These are phyloP conservation scores for Penicillium sp. DNA, from an alignment of 2,329 filamentous ascomycete species.

Conservation along the genomic window DNA sequence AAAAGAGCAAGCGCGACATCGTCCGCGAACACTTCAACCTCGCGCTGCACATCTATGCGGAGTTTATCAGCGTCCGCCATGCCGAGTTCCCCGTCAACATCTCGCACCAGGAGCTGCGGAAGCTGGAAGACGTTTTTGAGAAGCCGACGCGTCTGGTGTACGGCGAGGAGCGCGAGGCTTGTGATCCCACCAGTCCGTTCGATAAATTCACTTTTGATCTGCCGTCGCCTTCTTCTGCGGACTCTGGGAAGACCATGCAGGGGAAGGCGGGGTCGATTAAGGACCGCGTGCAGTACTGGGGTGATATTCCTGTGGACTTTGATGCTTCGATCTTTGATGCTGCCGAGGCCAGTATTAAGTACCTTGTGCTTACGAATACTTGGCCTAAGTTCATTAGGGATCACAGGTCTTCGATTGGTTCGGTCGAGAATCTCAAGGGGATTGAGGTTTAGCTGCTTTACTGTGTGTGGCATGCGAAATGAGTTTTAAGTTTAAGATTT, in stretches of 20 bases:
- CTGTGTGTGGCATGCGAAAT: conserved; percentile 8
- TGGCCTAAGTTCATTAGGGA: conserved; percentile 51
- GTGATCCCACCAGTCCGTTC: conserved; percentile 42
- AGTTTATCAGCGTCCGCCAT: conserved; percentile 59
- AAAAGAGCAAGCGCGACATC: conserved; percentile 28
- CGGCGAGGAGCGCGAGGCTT: conserved; percentile 42
- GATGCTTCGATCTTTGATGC: conserved; percentile 55
- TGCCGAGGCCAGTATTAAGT: conserved; percentile 61
- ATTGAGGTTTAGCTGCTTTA: conserved; percentile 3
- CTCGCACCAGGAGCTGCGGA: conserved; percentile 54
- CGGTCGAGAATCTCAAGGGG: conserved; percentile 12
- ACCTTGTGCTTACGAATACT: conserved; percentile 66
- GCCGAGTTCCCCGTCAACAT: conserved; percentile 68
- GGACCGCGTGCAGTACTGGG: conserved; percentile 33
- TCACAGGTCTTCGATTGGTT: conserved; percentile 19
- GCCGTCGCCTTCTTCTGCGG: conserved; percentile 20
- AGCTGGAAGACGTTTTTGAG: conserved; percentile 58
- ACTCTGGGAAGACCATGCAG: conserved; percentile 23
- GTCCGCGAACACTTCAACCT: conserved; percentile 55
- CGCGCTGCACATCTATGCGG: conserved; percentile 60
- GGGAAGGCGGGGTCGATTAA: conserved; percentile 18
- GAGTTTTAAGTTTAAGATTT: conserved; percentile 1
- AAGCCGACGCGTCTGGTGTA: conserved; percentile 44
- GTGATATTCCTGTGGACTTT: conserved; percentile 47
- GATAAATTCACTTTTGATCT: conserved; percentile 25